These are phyloP conservation scores for Fusarium verticillioides DNA, from an alignment of 2,329 filamentous ascomycete genomes.

Conservation along the genomic window DNA sequence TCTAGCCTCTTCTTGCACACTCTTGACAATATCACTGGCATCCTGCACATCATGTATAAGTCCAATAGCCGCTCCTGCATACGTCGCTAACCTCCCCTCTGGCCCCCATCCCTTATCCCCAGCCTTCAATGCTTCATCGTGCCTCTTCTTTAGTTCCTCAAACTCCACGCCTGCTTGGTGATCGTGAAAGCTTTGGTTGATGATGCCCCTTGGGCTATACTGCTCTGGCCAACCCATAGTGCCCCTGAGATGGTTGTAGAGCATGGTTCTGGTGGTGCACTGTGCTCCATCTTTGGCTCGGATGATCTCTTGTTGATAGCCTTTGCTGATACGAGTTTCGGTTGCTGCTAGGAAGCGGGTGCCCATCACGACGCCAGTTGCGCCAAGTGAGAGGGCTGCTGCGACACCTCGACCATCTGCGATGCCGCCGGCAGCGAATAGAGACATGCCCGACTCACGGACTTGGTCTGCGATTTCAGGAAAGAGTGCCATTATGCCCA, in stretches of 20 bases:
- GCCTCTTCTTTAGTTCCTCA: conserved; percentile 56
- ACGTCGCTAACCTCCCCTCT: conserved; percentile 60
- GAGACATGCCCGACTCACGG: conserved; percentile 49
- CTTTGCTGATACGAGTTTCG: conserved; percentile 53
- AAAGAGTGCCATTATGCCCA: conserved; percentile 59
- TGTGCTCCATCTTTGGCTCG: conserved; percentile 53
- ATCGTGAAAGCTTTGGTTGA: conserved; percentile 53
- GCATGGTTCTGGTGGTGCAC: conserved; percentile 54
- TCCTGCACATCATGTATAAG: conserved; percentile 54
- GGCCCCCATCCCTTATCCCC: conserved; percentile 61
- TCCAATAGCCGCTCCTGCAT: conserved; percentile 59
- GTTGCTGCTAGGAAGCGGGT: conserved; percentile 69
- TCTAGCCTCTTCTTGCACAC: conserved; percentile 45
- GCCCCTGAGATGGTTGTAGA: conserved; percentile 58
- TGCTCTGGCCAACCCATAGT: conserved; percentile 53
- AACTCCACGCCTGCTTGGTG: conserved; percentile 52
- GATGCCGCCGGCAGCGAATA: conserved; percentile 65
- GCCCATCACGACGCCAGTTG: conserved; percentile 68
- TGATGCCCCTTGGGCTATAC: conserved; percentile 54
- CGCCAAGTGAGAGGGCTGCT: conserved; percentile 62
- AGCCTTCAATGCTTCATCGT: conserved; percentile 49
- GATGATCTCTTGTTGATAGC: conserved; percentile 57
- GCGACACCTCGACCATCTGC: conserved; percentile 62
- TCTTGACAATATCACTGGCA: conserved; percentile 53
- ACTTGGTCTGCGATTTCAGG: conserved; percentile 61